Evolutionary conservation across 139 green algal genomes (phyloP).

Genomic region (Micractinium conductrix): DNA sequence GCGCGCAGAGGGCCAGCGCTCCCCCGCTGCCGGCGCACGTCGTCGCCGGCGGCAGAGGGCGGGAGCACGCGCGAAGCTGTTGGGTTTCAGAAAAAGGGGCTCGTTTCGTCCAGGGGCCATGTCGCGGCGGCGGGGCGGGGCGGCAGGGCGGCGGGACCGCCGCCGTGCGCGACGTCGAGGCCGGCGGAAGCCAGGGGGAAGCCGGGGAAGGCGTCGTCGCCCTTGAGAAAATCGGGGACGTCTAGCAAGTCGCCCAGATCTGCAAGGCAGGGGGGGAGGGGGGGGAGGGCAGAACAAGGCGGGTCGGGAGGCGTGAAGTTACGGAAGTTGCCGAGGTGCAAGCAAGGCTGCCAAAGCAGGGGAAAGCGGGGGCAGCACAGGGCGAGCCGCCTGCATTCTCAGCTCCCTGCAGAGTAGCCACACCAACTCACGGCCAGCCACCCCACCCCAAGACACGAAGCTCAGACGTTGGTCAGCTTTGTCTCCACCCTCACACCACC

Average conservation of each 20-base stretch:
- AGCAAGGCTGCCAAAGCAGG: too few relatives aligned
- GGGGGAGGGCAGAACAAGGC: too few relatives aligned
- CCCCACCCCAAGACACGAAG: too few relatives aligned
- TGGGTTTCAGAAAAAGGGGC: conserved; percentile 4
- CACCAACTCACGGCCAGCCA: too few relatives aligned
- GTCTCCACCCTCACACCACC: too few relatives aligned
- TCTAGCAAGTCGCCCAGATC: conserved; percentile 52
- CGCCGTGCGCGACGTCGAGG: background rate
- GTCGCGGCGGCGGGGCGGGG: background rate
- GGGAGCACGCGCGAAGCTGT: background rate
- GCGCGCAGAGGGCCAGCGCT: background rate
- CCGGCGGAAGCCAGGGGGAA: background rate
- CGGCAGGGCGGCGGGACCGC: background rate
- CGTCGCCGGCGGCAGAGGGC: background rate
- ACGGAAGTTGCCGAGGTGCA: too few relatives aligned
- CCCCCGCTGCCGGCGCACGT: background rate
- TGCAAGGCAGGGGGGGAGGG: too few relatives aligned
- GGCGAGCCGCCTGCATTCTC: too few relatives aligned
- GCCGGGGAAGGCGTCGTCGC: background rate
- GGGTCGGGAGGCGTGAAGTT: too few relatives aligned
- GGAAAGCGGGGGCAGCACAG: too few relatives aligned
- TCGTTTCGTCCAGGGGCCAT: background rate
- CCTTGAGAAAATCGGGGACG: conserved; percentile 29
- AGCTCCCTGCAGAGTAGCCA: too few relatives aligned
- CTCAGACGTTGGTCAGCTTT: too few relatives aligned